Evolutionary conservation across 495 filamentous ascomycete genomes (phyloP), one percentile per base, ranked within the genome.

Genomic region (Aspergillus saccharolyticus): DNA sequence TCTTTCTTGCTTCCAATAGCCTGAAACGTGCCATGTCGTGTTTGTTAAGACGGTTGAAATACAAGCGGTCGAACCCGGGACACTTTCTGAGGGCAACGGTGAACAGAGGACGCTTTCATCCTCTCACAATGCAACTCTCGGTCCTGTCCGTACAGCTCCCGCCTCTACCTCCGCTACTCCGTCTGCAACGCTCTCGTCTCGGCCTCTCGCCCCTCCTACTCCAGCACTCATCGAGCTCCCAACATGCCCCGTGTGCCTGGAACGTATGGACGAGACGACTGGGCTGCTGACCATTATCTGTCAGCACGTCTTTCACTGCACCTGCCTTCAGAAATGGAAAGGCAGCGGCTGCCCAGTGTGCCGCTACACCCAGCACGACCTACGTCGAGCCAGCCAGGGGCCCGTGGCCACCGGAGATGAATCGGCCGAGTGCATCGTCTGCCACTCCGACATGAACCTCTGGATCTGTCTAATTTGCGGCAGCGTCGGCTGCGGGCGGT

Each of bases 251-350:
- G 95, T 98, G 15, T 98, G 94, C 62, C 81, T 98, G 14, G 94
- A 98, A 72, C 87, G 94, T 33, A 98, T 98, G 94, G 94, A 98
- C 62, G 92, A 98, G 63, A 96, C 92, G 6, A 91, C 90, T 0
- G 94, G 94, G 4, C 76, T 98, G 3, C 82, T 97, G 62, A 98
- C 94, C 1, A 97, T 97, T 39, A 85, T 93, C 59, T 98, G 94
- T 70, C 95, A 97, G 64, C 94, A 98, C 62, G 91, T 98, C 54
- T 98, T 98, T 68, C 94, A 98, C 74, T 98, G 94, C 70, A 90
- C 88, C 6, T 98, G 94, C 74, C 79, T 98, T 0, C 89, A 96
- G 63, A 97, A 96, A 66, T 98, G 94, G 94, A 88, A 87, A 65
- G 94, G 93, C 18, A 87, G 82, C 50, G 93, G 93, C 25, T 98